A percentile compares a stretch with the other conserved stretches of the same genome.
phyloP scores from a whole-genome alignment of 1,284 basidiomycete genomes.

The Cerrena zonata region DNA sequence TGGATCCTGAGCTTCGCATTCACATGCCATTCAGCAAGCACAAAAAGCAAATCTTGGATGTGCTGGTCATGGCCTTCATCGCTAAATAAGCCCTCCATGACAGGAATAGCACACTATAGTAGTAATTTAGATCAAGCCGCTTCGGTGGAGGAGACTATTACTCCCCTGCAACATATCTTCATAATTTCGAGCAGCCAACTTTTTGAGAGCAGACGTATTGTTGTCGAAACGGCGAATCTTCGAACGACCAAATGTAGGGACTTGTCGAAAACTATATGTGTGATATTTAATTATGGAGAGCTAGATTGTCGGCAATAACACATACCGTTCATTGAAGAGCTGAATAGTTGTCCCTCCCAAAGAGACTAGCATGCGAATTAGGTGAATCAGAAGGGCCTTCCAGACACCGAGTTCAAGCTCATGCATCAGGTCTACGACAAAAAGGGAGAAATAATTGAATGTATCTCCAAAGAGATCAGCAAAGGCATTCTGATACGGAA shows the following conservation, averaged over 20 bases:
- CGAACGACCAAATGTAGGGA: constrained; percentile 1
- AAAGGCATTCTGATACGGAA: constrained; percentile 40
- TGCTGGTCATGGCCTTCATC: constrained; percentile 17
- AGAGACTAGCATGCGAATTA: constrained; percentile 21
- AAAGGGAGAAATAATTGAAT: constrained; percentile 16
- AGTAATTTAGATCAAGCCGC: neutral
- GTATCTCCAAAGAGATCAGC: constrained; percentile 10
- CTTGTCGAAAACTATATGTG: neutral
- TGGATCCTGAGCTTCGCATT: constrained; percentile 22
- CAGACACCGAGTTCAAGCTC: constrained; percentile 25
- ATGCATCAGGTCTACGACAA: constrained; percentile 24
- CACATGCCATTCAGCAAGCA: constrained; percentile 19
- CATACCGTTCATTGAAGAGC: neutral
- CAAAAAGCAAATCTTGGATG: constrained; percentile 15
- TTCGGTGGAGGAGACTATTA: neutral
- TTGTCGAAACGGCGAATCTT: constrained; percentile 20
- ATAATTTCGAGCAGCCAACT: constrained; percentile 20
- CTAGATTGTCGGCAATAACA: neutral
- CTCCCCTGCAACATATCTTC: constrained; percentile 6
- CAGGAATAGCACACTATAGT: constrained; percentile 29
- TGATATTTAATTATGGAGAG: too few species aligned
- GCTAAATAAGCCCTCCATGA: constrained; percentile 30
- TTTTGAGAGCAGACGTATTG: constrained; percentile 24
- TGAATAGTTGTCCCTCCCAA: constrained; percentile 1
- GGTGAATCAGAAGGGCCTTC: constrained; percentile 21